Evolutionary conservation across 768 basidiomycete species (phyloP), one percentile per base, ranked within the genome.

Genomic region (Lactarius hatsudake): DNA sequence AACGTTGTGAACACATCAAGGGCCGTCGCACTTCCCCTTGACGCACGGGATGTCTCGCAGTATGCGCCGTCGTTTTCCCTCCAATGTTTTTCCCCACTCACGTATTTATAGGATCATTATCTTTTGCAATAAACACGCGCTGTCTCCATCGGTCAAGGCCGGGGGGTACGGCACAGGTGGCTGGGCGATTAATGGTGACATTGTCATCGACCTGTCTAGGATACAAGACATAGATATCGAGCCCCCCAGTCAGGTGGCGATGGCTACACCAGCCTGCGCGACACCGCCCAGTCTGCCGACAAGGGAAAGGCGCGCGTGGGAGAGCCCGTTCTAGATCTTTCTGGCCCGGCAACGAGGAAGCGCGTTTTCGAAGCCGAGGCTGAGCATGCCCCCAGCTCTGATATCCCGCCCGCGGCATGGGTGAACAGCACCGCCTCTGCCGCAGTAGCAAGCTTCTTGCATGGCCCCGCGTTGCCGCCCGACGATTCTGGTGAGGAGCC

Each of bases 101-200:
- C 65, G 65, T 63, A 5, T 13, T 51, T 5, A 63, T 18, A 93
- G 91, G 72, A 80, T 86, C 64, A 76, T 96, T 65, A 71, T 83
- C 15, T 94, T 96, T 76, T 95, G 93, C 73, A 77, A 75, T n/a
- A 84, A 86, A 62, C 82, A 94, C 73, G 77, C 78, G 0, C 78
- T 96, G 3, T 86, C 89, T 12, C 84, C 90, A 6, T 94, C 92
- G 10, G 83, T 94, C 72, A 94, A 93, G 75, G 90, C 92, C 1
- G 95, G 95, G 30, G 95, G 95, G 0, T 95, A 91, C 74, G 95
- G 94, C 7, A 95, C 91, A 1, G 92, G 89, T 12, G 94, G 93
- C 1, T 94, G 93, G 90, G 86, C 92, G 57, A 85, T 96, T 62
- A 87, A 87, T 18, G 95, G 95, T 43, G 89, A 96, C 72, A 80